A percentile compares a stretch with the other conserved stretches of the same genome.
Evolutionary conservation across 495 filamentous ascomycete species (phyloP).

Genomic region (Chlorociboria aeruginascens): DNA sequence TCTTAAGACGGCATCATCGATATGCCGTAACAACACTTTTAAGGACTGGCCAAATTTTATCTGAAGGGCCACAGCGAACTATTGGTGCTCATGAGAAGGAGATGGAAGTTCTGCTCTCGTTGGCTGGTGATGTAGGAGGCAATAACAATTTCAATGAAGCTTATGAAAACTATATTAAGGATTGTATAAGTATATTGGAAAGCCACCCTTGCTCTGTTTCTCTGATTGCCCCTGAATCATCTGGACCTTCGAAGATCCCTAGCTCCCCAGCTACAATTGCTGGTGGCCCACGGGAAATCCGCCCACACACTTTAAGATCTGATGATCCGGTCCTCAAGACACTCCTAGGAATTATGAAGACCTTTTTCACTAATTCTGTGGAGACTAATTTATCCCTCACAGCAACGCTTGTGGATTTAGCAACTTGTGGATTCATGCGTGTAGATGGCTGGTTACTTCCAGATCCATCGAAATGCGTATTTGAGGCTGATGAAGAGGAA

Average conservation of each 20-base stretch:
- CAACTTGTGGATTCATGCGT: constrained; percentile 68
- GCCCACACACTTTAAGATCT: constrained; percentile 45
- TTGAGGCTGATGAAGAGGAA: constrained; percentile 27
- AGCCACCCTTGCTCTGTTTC: constrained; percentile 60
- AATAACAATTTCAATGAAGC: constrained; percentile 62
- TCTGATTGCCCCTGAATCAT: constrained; percentile 40
- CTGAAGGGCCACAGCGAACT: constrained; percentile 44
- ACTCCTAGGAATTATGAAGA: constrained; percentile 54
- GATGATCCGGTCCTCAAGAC: constrained; percentile 69
- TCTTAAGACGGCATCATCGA: constrained; percentile 75
- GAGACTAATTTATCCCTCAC: constrained; percentile 83
- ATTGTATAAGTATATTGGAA: constrained; percentile 67
- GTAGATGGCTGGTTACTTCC: constrained; percentile 86
- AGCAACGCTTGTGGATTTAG: constrained; percentile 67
- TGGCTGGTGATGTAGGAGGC: constrained; percentile 61
- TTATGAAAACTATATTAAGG: constrained; percentile 74
- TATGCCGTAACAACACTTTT: constrained; percentile 72
- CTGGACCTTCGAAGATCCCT: constrained; percentile 37
- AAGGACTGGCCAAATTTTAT: constrained; percentile 44
- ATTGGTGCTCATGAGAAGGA: constrained; percentile 72
- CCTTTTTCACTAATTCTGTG: constrained; percentile 80
- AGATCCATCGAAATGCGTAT: constrained; percentile 49
- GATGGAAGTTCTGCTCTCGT: constrained; percentile 55
- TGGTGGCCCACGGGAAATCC: constrained; percentile 41
- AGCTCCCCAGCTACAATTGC: constrained; percentile 37